Base-by-base conservation (phyloP, 2,329 filamentous ascomycete genomes). In the Arthrinium puccinioides region DNA sequence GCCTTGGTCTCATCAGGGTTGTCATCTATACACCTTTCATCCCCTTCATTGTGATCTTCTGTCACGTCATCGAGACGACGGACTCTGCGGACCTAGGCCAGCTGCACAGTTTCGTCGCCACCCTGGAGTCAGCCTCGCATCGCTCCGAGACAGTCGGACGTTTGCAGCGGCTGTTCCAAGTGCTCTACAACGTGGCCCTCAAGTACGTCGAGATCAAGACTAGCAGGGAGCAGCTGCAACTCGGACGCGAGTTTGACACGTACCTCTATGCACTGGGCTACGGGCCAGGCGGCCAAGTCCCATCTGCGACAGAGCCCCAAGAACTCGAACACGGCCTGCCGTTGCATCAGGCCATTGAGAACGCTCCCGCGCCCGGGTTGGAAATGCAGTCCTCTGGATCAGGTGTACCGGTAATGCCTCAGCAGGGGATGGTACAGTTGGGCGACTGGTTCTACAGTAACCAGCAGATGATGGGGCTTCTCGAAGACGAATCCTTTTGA, bases 391-490 rank as follows among this genome's bases (percentile, higher is more conserved):
- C n/a, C n/a, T n/a, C n/a, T n/a, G n/a, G n/a, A n/a, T n/a, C n/a
- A n/a, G n/a, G n/a, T n/a, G n/a, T n/a, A n/a, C n/a, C 25, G 8
- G 40, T 13, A 32, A 33, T 11, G 39, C 44, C n/a, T 32, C 42
- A 51, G 40, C 52, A 61, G 41, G 53, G 60, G 18, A 58, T 67
- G 21, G n/a, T n/a, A n/a, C 70, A 77, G 31, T 56, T 82, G 41
- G 73, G 74, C 3, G 77, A 80, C 43, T 83, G 79, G 79, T 82
- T 81, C 46, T 76, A 74, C 4, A 76, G 78, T 2, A 82, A 76
- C 41, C 67, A 72, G 38, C 78, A 81, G 47, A 74, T 84, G 62
- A 70, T 83, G 63, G 76, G 75, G 0, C 50, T 83, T 39, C 54
- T 83, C 51, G 79, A 84, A 50, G 74, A 81, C 40, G 78, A 82